Conservation (phyloP, 257 asterid species). For the Solanum stenotomum region DNA sequence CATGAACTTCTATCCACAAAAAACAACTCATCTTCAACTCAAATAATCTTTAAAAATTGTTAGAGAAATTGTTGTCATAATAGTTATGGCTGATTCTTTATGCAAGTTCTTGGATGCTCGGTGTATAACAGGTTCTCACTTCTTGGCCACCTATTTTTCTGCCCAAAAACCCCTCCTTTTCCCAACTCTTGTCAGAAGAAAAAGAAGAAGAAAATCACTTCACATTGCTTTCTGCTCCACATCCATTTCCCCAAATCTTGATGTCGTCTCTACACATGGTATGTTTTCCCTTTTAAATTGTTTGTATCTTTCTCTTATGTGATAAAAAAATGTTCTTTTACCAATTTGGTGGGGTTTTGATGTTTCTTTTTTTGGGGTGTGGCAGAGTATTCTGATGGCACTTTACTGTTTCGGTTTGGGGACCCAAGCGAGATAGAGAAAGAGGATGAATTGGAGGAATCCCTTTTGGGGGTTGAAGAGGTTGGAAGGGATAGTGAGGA, state of each 20-base stretch:
- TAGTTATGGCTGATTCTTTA: conserved; percentile 17
- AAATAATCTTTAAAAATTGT: neutral
- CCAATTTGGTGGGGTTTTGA: conserved; percentile 1
- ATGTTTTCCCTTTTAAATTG: neutral
- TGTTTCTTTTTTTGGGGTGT: conserved; percentile 8
- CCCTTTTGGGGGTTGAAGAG: conserved; percentile 17
- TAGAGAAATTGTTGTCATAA: neutral
- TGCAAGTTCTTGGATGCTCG: neutral
- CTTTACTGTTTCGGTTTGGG: conserved; percentile 71
- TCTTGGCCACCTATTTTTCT: conserved; percentile 7
- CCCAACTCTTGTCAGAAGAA: conserved; percentile 13
- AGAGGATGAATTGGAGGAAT: conserved; percentile 26
- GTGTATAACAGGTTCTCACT: neutral
- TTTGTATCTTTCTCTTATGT: neutral
- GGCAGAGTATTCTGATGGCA: conserved; percentile 83
- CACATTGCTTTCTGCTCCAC: conserved; percentile 22
- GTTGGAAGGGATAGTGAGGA: conserved; percentile 14
- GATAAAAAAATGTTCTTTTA: neutral
- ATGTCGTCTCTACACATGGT: conserved; percentile 60
- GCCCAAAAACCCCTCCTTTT: conserved; percentile 21
- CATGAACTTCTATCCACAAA: neutral
- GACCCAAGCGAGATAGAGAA: conserved; percentile 39
- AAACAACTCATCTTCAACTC: neutral
- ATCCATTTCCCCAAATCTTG: conserved; percentile 27
- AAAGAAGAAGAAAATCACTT: conserved; percentile 18